Base-by-base conservation (phyloP, 192 early-diverging fungal genomes). In the Geosiphon pyriformis region DNA sequence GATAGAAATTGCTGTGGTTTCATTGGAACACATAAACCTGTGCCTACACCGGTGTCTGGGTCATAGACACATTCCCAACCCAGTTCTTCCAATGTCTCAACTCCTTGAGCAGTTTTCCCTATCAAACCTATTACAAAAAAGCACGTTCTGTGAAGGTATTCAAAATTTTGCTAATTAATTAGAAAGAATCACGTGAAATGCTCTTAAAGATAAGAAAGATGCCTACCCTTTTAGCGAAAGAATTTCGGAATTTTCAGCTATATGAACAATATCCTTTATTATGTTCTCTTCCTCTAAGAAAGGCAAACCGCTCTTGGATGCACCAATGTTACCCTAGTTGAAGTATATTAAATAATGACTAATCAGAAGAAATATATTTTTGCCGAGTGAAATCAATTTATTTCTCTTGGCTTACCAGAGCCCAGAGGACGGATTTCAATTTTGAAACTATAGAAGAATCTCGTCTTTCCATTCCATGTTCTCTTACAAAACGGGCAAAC, bases 381-480 rank as follows among this genome's bases (percentile, higher is more conserved):
- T 72, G 72, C 27, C 74, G 75, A 60, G 25, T 30, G 42, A 30
- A 12, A 30, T 1, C 37, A 52, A 27, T 58, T 50, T 20, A 32
- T 56, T 31, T 33, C 22, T 31, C 20, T 37, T 18, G 48, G 50
- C 72, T 66, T 70, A 89, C 87, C 50, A 94, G 78, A 15, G 91
- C 87, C 92, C 92, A 94, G 0, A 94, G 56, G 4, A 85, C 79
- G 1, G 91, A 80, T 61, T 94, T 94, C 1, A 94, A 70, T 48
- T 82, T 70, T 18, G 74, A 42, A 4, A 84, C 77, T 30, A 76
- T 68, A 8, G 74, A 69, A 4, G 54, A 27, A 34, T 78, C 80
- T 7, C 67, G 65, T 4, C 62, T 63, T 46, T 82, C 77, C 11
- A 72, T 48, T 30, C 70, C 72, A 62, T 84, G 72, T 20, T 80